A percentile compares a stretch with the other conserved stretches of the same genome.
Evolutionary conservation across 345 rosid genomes (phyloP).

Genomic region (Bretschneidera sinensis): DNA sequence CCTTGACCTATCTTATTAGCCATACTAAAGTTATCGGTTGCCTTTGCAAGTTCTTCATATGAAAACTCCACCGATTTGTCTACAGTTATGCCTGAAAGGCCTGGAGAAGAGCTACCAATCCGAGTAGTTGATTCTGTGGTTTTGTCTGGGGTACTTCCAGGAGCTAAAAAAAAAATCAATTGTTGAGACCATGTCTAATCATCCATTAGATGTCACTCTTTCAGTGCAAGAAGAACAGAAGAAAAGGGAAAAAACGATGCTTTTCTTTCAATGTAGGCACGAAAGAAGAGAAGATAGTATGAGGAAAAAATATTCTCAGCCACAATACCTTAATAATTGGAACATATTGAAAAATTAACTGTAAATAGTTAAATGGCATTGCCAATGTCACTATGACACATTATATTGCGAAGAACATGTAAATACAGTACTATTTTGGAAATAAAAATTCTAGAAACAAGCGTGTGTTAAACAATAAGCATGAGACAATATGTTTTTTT

Average conservation of each 20-base stretch:
- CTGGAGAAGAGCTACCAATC: slow-evolving; percentile 30
- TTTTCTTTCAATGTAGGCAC: too few species aligned
- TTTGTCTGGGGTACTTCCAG: slow-evolving; percentile 26
- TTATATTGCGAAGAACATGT: too few species aligned
- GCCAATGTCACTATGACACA: too few species aligned
- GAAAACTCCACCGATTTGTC: slow-evolving; percentile 86
- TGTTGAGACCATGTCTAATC: neutral
- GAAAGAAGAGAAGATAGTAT: too few species aligned
- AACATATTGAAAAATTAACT: too few species aligned
- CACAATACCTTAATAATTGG: too few species aligned
- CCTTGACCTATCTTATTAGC: slow-evolving; percentile 90
- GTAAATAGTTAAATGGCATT: too few species aligned
- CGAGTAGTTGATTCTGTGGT: slow-evolving; percentile 25
- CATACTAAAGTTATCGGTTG: slow-evolving; percentile 76
- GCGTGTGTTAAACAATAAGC: neutral
- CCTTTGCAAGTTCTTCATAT: slow-evolving; percentile 85
- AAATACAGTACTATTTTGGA: too few species aligned
- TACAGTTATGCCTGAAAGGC: slow-evolving; percentile 61
- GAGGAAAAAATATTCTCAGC: too few species aligned
- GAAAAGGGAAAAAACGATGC: neutral
- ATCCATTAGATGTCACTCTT: neutral
- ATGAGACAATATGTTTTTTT: too few species aligned
- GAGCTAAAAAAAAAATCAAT: slow-evolving; percentile 25
- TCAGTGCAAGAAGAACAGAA: neutral
- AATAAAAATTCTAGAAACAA: too few species aligned